A percentile compares a stretch with the other conserved stretches of the same genome.
Conservation (phyloP, 2,329 filamentous ascomycete species). For the Colletotrichum magnum region DNA sequence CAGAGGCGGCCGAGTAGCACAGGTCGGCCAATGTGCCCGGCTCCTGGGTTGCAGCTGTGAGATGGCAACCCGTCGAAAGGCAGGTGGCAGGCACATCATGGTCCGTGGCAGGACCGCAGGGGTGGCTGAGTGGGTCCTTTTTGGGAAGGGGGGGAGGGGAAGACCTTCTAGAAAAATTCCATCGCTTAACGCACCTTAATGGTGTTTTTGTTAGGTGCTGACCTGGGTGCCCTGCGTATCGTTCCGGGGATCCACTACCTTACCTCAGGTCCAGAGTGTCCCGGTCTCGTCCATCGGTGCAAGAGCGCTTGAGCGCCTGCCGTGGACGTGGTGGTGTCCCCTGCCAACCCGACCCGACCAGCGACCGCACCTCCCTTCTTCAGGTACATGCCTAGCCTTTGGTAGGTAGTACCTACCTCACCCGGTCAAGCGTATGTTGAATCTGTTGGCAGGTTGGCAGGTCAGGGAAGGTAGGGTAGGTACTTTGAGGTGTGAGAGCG, state of each 20-base stretch:
- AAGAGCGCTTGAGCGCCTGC: too few species aligned
- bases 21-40: constrained; percentile 10
- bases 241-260: constrained; percentile 32
- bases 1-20: constrained; percentile 7
- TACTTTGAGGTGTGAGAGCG: too few species aligned
- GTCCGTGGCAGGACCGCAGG: too few species aligned
- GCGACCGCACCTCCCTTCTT: background rate
- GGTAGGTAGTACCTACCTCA: background rate
- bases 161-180: constrained; percentile 37
- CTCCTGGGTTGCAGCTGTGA: constrained; percentile 21
- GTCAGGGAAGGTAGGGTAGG: too few species aligned
- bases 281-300: too few species aligned
- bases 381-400: background rate
- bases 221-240: constrained; percentile 29
- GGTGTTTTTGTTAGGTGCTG: constrained; percentile 1
- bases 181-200: constrained; percentile 33
- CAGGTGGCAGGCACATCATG: constrained; percentile 13
- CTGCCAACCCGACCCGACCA: background rate
- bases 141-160: background rate
- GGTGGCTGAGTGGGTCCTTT: too few species aligned
- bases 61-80: constrained; percentile 14
- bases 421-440: background rate
- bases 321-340: background rate
- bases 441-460: too few species aligned
- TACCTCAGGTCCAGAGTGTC: background rate